Percentiles rank a stretch among this genome's conserved stretches.
Conservation (phyloP, 1,284 basidiomycete species). For the Rhodotorula sp. region DNA sequence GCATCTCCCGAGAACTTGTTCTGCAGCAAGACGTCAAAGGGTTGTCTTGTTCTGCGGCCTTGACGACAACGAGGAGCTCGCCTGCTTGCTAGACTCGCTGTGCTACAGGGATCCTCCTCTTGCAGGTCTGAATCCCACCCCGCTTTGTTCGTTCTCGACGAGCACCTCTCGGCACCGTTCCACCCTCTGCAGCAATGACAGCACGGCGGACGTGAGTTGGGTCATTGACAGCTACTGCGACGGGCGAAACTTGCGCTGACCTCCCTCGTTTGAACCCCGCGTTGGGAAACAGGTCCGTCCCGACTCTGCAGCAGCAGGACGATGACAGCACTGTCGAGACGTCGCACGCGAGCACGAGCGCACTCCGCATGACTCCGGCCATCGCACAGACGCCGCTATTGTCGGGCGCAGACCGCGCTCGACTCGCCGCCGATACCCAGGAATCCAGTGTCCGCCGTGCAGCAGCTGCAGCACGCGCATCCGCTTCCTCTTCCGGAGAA, state of each 20-base stretch:
- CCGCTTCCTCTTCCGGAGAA: too few relatives aligned
- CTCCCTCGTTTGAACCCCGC: not conserved
- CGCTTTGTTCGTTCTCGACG: not conserved
- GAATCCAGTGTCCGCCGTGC: too few relatives aligned
- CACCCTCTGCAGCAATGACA: too few relatives aligned
- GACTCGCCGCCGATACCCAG: not conserved
- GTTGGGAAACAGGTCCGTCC: slow-evolving; percentile 11
- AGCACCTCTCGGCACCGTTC: too few relatives aligned
- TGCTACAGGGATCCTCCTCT: not conserved
- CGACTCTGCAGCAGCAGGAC: slow-evolving; percentile 8
- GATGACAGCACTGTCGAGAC: slow-evolving; percentile 10
- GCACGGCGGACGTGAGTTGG: too few relatives aligned
- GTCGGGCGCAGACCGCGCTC: slow-evolving; percentile 4
- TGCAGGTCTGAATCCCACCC: not conserved
- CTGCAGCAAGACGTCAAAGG: not conserved
- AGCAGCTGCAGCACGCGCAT: too few relatives aligned
- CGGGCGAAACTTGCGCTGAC: not conserved
- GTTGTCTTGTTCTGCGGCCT: not conserved
- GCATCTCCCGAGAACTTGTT: too few relatives aligned
- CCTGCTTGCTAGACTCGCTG: not conserved
- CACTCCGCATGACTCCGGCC: not conserved
- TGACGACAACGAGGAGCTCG: not conserved
- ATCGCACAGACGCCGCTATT: slow-evolving; percentile 11
- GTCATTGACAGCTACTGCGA: too few relatives aligned
- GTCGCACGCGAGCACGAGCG: not conserved